Evolutionary conservation across 2,329 filamentous ascomycete species (phyloP), one percentile per base, ranked within the genome.

Genomic region (Fusarium mangiferae): DNA sequence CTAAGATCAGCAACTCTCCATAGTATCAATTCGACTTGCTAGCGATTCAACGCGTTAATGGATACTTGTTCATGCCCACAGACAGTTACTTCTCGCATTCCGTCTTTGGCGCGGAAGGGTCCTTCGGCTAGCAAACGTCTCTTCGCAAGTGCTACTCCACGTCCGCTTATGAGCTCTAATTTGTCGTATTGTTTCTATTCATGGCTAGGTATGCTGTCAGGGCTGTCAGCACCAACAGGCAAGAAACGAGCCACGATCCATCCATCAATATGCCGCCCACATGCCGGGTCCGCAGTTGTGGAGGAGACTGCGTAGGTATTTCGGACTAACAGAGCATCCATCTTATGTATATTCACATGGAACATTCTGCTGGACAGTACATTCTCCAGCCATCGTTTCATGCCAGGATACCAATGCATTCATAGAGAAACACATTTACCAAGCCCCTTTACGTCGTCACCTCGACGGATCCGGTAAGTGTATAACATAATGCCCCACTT

Each of bases 371-470:
- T 24, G 22, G 30, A 28, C 7, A 33, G 36, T 67, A 74, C 69
- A 35, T 63, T 55, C 46, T 30, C 54, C 33, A 49, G 45, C 63
- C 58, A 46, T 56, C 55, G 49, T 60, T 36, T n/a, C n/a, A 48
- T 41, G 24, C 36, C 45, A 35, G 52, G 55, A 64, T 74, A 30
- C 26, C 20, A 9, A 18, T 28, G 72, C 67, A 61, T 70, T 36
- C 14, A 41, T 28, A 44, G 48, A 45, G 60, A 66, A 63, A 63
- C 57, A 28, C 63, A 68, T 67, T 36, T 35, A 42, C 68, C 54
- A 72, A 66, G 59, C 65, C 75, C 74, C 72, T 68, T 72, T 55
- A 69, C 74, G 75, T 78, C 72, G 75, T 77, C 75, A 75, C 65
- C 67, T 82, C 70, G 64, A 68, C 64, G 66, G 65, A 63, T 68